Conservation (phyloP, 2,329 filamentous ascomycete species). For the Fusarium bactridioides region DNA sequence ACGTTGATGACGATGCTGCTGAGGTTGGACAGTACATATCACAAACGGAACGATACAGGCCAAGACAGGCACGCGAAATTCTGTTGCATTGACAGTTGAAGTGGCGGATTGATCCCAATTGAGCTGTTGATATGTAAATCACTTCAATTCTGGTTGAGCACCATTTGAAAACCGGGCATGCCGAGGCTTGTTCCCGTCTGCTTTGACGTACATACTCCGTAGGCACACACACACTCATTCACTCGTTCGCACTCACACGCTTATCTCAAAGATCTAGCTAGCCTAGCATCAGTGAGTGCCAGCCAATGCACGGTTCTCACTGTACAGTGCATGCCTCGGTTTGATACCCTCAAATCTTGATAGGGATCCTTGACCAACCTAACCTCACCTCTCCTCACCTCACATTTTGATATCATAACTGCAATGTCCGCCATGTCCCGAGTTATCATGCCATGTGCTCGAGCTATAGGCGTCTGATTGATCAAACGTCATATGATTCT, state of each 20-base stretch:
- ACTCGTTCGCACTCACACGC: neutral
- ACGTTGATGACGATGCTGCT: neutral
- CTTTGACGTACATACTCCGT: constrained; percentile 7
- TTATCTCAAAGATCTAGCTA: constrained; percentile 33
- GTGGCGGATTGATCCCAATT: constrained; percentile 27
- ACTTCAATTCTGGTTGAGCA: neutral
- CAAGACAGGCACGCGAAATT: neutral
- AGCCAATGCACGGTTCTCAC: neutral
- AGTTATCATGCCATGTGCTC: constrained; percentile 19
- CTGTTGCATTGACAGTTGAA: neutral
- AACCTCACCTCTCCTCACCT: neutral
- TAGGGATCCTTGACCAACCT: neutral
- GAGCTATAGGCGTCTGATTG: neutral
- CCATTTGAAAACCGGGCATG: constrained; percentile 23
- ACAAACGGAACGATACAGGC: neutral
- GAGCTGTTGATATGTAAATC: constrained; percentile 22
- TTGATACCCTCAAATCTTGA: neutral
- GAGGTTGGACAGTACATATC: neutral
- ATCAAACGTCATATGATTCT: constrained; percentile 5
- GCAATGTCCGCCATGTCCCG: constrained; percentile 16
- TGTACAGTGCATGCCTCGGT: constrained; percentile 5
- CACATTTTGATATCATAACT: constrained; percentile 5
- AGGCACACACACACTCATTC: neutral
- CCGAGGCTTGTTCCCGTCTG: constrained; percentile 3
- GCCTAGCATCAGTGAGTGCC: neutral